Evolutionary conservation across 768 basidiomycete genomes (phyloP).

Genomic region (Gymnopilus junonius): DNA sequence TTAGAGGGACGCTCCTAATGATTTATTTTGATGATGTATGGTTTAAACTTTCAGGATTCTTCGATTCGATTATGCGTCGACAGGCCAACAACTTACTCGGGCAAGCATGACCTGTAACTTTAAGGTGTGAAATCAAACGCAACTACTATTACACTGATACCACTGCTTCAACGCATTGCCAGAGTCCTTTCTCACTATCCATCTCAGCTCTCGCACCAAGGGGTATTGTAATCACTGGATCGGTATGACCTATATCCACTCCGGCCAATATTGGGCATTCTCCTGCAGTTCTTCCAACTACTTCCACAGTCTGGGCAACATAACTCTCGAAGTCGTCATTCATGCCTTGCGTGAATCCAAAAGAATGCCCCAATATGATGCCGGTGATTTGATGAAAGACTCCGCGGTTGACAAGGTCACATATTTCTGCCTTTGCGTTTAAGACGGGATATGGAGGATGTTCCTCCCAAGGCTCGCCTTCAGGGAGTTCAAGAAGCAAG

Average conservation of each 20-base stretch:
- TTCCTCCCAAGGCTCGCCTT: background rate
- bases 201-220: background rate
- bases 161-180: background rate
- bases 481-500: background rate
- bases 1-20: no score
- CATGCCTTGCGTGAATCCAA: background rate
- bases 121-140: no score
- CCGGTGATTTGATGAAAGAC: background rate
- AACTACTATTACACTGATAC: background rate
- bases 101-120: no score
- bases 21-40: no score
- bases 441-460: background rate
- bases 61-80: no score
- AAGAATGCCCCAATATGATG: background rate
- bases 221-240: background rate
- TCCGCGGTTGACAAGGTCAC: background rate
- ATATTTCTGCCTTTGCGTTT: background rate
- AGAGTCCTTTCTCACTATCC: background rate
- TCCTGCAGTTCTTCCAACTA: background rate
- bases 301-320: background rate
- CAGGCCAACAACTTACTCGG: no score
- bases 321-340: background rate
- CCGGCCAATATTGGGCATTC: background rate
- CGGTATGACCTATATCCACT: background rate
- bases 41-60: no score